phyloP scores from a whole-genome alignment of 768 basidiomycete genomes.

The Boletellus sp. region DNA sequence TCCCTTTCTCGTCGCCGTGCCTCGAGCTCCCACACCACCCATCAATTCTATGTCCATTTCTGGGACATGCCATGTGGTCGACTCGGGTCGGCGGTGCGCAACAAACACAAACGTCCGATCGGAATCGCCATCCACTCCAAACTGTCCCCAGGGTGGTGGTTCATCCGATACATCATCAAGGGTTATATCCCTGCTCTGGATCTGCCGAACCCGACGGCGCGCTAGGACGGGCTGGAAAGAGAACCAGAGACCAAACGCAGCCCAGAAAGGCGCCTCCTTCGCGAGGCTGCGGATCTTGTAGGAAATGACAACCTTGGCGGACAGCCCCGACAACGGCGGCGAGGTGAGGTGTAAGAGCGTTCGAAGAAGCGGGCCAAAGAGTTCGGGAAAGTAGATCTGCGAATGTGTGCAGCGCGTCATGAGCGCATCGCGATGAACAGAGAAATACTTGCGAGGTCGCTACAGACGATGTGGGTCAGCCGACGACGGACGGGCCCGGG shows the following conservation, averaged over 20 bases:
- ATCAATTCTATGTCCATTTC: conserved; percentile 51
- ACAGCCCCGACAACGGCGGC: conserved; percentile 20
- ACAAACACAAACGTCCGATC: conserved; percentile 58
- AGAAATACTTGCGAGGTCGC: conserved; percentile 65
- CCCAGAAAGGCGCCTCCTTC: conserved; percentile 77
- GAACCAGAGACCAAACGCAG: conserved; percentile 78
- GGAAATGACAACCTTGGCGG: conserved; percentile 53
- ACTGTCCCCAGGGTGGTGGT: conserved; percentile 36
- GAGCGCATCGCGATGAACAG: not conserved
- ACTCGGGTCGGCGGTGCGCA: conserved; percentile 55
- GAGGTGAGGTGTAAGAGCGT: conserved; percentile 72
- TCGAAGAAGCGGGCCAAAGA: conserved; percentile 72
- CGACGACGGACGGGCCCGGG: not conserved
- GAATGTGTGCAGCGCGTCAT: not conserved
- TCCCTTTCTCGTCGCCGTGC: conserved; percentile 40
- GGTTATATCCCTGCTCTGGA: too few species aligned
- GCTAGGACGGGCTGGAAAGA: conserved; percentile 53
- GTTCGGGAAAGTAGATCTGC: conserved; percentile 83
- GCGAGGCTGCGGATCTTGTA: conserved; percentile 72
- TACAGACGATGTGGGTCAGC: conserved; percentile 72
- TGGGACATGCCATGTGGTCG: conserved; percentile 55
- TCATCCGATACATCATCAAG: not conserved
- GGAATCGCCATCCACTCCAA: conserved; percentile 36
- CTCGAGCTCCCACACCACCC: conserved; percentile 51
- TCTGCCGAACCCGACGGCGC: conserved; percentile 1